Evolutionary conservation across 2,329 filamentous ascomycete species (phyloP).

Genomic region (Pseudogymnoascus pannorum): DNA sequence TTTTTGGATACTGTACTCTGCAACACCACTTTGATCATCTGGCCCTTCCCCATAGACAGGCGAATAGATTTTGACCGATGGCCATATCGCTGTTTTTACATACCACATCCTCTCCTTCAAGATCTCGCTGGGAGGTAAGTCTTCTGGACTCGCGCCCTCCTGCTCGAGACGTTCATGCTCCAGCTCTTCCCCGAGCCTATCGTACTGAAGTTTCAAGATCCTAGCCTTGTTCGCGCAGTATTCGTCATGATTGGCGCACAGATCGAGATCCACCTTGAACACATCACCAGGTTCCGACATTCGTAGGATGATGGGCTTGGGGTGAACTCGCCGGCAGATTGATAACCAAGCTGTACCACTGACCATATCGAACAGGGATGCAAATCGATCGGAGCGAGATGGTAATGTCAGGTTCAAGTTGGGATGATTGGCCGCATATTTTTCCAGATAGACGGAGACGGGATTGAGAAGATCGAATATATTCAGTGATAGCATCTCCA

Average conservation of each 20-base stretch:
- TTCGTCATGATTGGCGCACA: neutral
- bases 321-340: neutral
- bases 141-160: neutral
- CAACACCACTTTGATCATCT: neutral
- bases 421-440: neutral
- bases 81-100: neutral
- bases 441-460: neutral
- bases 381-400: neutral
- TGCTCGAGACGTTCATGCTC: neutral
- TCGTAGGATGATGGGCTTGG: neutral
- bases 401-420: neutral
- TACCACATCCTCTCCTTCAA: neutral
- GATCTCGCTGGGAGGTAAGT: neutral
- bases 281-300: neutral
- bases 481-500: neutral
- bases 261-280: neutral
- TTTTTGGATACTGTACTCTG: neutral
- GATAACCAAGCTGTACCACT: neutral
- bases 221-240: neutral
- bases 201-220: neutral
- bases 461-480: neutral
- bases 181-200: neutral
- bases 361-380: neutral
- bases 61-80: neutral
- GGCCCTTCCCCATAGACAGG: neutral